phyloP scores from a whole-genome alignment of 331 rosid species.

The Cydonia oblonga region DNA sequence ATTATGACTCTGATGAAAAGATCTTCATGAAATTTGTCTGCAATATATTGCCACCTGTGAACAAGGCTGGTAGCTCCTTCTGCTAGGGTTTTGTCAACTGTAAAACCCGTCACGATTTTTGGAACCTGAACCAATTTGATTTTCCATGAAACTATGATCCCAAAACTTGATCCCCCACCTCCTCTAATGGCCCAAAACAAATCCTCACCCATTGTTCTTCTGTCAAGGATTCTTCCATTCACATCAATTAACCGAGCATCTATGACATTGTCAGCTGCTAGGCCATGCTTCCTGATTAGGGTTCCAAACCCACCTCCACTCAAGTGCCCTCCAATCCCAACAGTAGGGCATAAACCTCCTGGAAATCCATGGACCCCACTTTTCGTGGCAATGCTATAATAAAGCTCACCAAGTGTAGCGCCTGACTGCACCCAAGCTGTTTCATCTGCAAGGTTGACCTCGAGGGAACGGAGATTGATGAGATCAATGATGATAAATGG shows the following conservation, averaged over 20 bases:
- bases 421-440: conserved; percentile 45
- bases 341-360: conserved; percentile 41
- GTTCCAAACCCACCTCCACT: conserved; percentile 47
- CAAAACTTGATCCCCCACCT: conserved; percentile 53
- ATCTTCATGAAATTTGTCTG: conserved; percentile 26
- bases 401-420: conserved; percentile 41
- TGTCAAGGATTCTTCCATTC: conserved; percentile 22
- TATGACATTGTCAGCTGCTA: conserved; percentile 28
- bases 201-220: conserved; percentile 41
- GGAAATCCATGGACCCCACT: conserved; percentile 36
- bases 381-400: conserved; percentile 23
- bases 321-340: conserved; percentile 53
- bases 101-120: conserved; percentile 22
- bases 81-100: conserved; percentile 7
- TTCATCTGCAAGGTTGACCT: conserved; percentile 16
- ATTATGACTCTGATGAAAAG: conserved; percentile 32
- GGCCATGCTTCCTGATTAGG: conserved; percentile 35
- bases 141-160: conserved; percentile 34
- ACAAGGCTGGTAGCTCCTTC: conserved; percentile 25
- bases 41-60: conserved; percentile 37
- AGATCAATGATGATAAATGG: conserved; percentile 42
- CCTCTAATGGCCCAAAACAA: conserved; percentile 60
- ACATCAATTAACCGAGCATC: conserved; percentile 33
- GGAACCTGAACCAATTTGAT: conserved; percentile 35
- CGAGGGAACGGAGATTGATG: conserved; percentile 11